Evolutionary conservation across 176 grass and related monocot species (phyloP), one percentile per base, ranked within the genome.

Genomic region (Aechmea fasciata): DNA sequence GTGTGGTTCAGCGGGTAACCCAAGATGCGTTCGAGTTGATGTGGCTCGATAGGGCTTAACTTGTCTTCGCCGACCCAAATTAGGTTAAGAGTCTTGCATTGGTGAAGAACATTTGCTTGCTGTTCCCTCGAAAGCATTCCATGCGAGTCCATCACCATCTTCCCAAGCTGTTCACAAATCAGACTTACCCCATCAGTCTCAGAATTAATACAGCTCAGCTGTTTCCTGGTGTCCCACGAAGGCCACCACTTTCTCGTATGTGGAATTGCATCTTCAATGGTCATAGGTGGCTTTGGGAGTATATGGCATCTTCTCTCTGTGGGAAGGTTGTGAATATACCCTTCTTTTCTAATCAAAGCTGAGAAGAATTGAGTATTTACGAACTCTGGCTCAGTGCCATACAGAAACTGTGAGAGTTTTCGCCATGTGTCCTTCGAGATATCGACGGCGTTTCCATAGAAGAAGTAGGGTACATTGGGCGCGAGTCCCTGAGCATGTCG

Each of bases 271-370:
- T 83, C 85, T 54, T 84, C 75, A 51, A 93, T 83, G 9, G 82
- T 90, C 78, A 73, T 81, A 1, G 82, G 82, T 19, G 94, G 79
- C 66, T 73, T 87, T 2, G 84, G 89, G 55, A 75, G 69, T 13
- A 80, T 81, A 55, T 17, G 29, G 54, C 2, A 1, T 53, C 86
- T 82, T 69, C 3, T 71, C 23, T 87, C 79, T 1, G 47, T 76
- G 48, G 89, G 94, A 62, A 97, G 74, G 51, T 92, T 97, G 77
- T 96, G 92, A 52, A 96, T 73, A 11, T 96, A 96, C 11, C 92
- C 92, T 73, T 96, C 88, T 47, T 74, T 89, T 71, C 86, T 69
- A 24, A 63, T 25, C 22, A 92, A 13, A 92, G 84, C 83, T 0
- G 86, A 97, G 57, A 97, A 97, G 23, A 51, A 80, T 49, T 87